Conservation (phyloP, 768 basidiomycete genomes). For the Suillus lakei region DNA sequence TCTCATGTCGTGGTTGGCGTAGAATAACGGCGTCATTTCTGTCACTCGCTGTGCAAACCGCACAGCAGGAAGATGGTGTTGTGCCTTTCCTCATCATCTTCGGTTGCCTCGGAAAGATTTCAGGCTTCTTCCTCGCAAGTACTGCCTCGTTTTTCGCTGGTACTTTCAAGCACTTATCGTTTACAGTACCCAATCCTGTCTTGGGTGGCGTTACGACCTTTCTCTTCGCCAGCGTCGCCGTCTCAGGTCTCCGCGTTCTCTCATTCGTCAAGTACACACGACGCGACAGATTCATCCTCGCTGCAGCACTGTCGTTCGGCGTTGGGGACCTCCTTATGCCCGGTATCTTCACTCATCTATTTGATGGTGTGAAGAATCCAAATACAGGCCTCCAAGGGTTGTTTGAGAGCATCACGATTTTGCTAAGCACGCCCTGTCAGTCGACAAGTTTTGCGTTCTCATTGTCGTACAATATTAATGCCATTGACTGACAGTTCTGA, state of each 20-base stretch:
- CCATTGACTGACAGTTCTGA: conserved; percentile 47
- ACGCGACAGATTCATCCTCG: conserved; percentile 70
- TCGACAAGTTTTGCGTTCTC: conserved; percentile 7
- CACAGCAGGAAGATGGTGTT: conserved; percentile 79
- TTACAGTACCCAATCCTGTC: conserved; percentile 73
- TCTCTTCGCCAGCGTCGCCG: conserved; percentile 76
- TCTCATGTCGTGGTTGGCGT: conserved; percentile 3
- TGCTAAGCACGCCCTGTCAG: conserved; percentile 83
- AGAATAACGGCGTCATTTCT: conserved; percentile 84
- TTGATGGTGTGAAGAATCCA: conserved; percentile 60
- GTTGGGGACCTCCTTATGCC: conserved; percentile 73
- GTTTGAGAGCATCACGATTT: conserved; percentile 78
- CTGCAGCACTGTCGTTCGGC: conserved; percentile 71
- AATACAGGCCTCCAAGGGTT: conserved; percentile 66
- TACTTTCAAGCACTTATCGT: not conserved
- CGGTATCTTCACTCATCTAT: conserved; percentile 68
- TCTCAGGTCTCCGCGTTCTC: conserved; percentile 74
- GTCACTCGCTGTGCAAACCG: conserved; percentile 87
- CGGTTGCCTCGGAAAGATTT: conserved; percentile 80
- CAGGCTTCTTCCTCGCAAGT: conserved; percentile 83
- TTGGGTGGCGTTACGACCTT: conserved; percentile 89
- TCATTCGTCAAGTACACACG: conserved; percentile 64
- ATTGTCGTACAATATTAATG: not conserved
- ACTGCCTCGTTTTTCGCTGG: conserved; percentile 21
- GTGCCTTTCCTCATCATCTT: conserved; percentile 79